Evolutionary conservation across 306 rosid genomes (phyloP).

Genomic region (peach (Prunus persica)): DNA sequence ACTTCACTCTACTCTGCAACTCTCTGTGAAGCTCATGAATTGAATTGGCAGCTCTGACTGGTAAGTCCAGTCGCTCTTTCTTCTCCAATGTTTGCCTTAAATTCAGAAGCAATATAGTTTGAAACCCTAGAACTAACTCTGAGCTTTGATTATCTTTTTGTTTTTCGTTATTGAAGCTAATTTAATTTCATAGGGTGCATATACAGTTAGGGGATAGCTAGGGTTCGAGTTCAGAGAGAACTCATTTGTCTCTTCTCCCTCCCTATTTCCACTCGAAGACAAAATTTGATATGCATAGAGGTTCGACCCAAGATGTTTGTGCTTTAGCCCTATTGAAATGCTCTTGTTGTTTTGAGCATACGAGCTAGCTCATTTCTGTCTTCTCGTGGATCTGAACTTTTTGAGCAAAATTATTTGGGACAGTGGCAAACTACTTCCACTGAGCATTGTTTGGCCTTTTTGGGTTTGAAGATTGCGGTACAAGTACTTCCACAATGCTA

Average conservation of each 20-base stretch:
- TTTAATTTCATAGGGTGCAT: background rate
- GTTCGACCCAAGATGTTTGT: background rate
- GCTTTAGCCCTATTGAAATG: background rate
- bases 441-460: background rate
- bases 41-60: background rate
- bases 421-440: background rate
- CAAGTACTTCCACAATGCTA: background rate
- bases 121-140: background rate
- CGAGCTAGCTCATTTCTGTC: background rate
- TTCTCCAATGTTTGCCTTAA: background rate
- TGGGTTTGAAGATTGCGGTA: background rate
- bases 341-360: too few species aligned
- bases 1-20: background rate
- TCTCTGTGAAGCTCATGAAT: background rate
- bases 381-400: background rate
- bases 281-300: background rate
- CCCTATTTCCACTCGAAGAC: background rate
- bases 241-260: background rate
- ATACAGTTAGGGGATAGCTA: background rate
- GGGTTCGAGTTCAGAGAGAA: conserved; percentile 9
- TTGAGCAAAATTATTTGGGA: background rate
- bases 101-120: background rate
- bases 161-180: background rate
- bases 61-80: background rate
- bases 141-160: background rate